phyloP scores from a whole-genome alignment of 257 asterid genomes.

The Penstemon newberryi region DNA sequence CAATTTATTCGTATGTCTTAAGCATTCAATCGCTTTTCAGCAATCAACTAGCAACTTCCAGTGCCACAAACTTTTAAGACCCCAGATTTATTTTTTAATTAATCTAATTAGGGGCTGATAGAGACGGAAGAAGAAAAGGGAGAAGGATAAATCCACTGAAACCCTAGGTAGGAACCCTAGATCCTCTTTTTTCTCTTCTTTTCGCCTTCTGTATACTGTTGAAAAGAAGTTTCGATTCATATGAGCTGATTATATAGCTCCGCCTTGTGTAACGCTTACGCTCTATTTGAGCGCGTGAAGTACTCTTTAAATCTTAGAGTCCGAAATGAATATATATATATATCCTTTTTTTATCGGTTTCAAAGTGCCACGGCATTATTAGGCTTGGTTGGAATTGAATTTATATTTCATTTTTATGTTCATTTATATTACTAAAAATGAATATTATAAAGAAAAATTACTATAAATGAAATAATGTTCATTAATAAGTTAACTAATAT shows the following conservation, averaged over 20 bases:
- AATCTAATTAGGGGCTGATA: conserved; percentile 9
- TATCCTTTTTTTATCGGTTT: no score
- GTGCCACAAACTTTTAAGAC: conserved; percentile 11
- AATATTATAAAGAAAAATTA: no score
- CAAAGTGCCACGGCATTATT: no score
- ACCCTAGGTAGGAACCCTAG: conserved; percentile 43
- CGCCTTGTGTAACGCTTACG: background rate
- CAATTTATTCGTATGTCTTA: conserved; percentile 23
- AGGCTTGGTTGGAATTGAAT: no score
- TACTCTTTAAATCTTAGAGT: no score
- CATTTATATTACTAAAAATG: no score
- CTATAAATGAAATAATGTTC: no score
- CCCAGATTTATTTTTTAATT: conserved; percentile 11
- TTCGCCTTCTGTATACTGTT: background rate
- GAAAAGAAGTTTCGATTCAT: background rate
- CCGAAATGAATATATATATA: no score
- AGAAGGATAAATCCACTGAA: conserved; percentile 29
- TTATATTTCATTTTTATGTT: no score
- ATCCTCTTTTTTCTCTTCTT: conserved; percentile 21
- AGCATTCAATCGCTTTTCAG: conserved; percentile 31
- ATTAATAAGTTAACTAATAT: no score
- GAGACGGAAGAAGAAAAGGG: background rate
- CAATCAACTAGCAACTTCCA: conserved; percentile 27
- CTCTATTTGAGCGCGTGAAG: conserved; percentile 18
- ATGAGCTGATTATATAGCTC: conserved; percentile 9